Conservation (phyloP, 2,329 filamentous ascomycete species). For the Orbilia brochopaga region DNA sequence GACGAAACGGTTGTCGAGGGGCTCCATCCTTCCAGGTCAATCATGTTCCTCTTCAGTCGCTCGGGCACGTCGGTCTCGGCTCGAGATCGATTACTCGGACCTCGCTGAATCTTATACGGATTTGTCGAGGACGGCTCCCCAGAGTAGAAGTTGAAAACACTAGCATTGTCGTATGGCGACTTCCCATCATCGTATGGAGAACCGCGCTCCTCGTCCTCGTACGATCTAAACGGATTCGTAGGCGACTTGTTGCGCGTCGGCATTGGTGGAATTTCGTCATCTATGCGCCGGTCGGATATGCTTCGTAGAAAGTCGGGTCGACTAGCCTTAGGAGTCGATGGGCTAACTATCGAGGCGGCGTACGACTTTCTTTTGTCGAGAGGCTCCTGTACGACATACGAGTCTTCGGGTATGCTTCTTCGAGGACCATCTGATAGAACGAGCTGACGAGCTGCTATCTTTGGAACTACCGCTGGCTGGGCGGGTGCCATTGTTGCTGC, state of each 20-base stretch:
- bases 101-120: background rate
- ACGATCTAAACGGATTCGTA: constrained; percentile 28
- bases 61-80: constrained; percentile 13
- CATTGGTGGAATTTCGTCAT: constrained; percentile 29
- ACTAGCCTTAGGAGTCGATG: constrained; percentile 29
- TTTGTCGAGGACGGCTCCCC: constrained; percentile 10
- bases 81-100: constrained; percentile 12
- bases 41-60: constrained; percentile 29
- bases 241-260: background rate
- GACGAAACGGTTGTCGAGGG: constrained; percentile 33
- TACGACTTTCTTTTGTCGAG: constrained; percentile 36
- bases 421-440: constrained; percentile 40
- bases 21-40: constrained; percentile 41
- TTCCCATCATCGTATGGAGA: constrained; percentile 20
- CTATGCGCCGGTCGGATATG: constrained; percentile 13
- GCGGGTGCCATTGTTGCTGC: constrained; percentile 14
- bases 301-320: constrained; percentile 25
- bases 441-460: constrained; percentile 27
- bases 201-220: constrained; percentile 17
- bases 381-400: constrained; percentile 23
- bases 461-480: constrained; percentile 5
- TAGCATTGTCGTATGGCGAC: constrained; percentile 36
- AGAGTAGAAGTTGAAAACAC: constrained; percentile 44
- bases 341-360: constrained; percentile 43
- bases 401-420: constrained; percentile 39